phyloP scores from a whole-genome alignment of 345 rosid species.

The Barbarea vulgaris region DNA sequence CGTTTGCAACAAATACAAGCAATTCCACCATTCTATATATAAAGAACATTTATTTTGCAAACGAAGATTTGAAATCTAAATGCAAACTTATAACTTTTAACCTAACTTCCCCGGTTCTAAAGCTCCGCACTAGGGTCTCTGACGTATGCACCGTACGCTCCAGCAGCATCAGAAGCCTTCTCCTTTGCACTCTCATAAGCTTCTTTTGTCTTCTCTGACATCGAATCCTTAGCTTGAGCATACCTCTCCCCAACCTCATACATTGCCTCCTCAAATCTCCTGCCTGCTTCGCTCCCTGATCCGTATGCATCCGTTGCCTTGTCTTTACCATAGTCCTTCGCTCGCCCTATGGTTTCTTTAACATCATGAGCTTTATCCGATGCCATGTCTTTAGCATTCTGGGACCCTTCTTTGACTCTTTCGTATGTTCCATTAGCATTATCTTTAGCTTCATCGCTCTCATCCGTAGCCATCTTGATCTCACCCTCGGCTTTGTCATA shows the following conservation, averaged over 20 bases:
- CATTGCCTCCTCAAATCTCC: conserved; percentile 20
- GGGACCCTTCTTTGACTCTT: conserved; percentile 17
- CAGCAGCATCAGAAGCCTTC: conserved; percentile 53
- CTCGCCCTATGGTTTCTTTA: conserved; percentile 34
- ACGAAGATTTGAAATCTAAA: conserved; percentile 9
- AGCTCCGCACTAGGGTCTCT: conserved; percentile 41
- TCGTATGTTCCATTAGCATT: conserved; percentile 23
- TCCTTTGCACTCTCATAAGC: conserved; percentile 64
- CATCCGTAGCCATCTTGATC: conserved; percentile 30
- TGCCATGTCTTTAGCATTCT: conserved; percentile 27
- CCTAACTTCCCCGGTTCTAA: conserved; percentile 17
- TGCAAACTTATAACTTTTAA: neutral
- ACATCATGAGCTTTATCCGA: conserved; percentile 26
- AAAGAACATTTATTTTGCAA: conserved; percentile 11
- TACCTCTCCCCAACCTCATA: conserved; percentile 49
- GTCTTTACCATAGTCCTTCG: conserved; percentile 36
- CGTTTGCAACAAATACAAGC: conserved; percentile 5
- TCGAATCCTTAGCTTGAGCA: conserved; percentile 43
- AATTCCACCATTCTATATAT: conserved; percentile 23
- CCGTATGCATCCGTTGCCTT: conserved; percentile 23
- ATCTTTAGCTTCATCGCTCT: conserved; percentile 24
- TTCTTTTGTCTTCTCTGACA: conserved; percentile 37
- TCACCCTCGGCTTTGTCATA: conserved; percentile 24
- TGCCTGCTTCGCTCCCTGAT: conserved; percentile 26
- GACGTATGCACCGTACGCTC: conserved; percentile 40